phyloP scores from a whole-genome alignment of 805 yeast genomes.

The Metschnikowia aberdeeniae region DNA sequence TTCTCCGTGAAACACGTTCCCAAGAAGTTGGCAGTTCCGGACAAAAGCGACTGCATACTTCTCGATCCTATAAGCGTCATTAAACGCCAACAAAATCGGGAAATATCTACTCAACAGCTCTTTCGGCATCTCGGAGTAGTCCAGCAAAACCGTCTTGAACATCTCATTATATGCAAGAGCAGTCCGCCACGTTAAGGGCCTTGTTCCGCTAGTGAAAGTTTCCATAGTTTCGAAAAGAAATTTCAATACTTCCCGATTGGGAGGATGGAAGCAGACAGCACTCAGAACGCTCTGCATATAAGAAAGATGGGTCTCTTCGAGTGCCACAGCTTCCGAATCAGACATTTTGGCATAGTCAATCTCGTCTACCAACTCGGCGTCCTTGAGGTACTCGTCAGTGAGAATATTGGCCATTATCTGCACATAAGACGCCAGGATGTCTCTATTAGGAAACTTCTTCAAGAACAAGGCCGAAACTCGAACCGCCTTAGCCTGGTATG shows the following conservation, averaged over 20 bases:
- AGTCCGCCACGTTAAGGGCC: constrained; percentile 54
- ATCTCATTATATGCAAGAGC: constrained; percentile 45
- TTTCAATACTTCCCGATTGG: constrained; percentile 18
- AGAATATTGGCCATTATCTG: constrained; percentile 31
- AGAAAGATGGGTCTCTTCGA: constrained; percentile 45
- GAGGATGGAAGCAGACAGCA: constrained; percentile 5
- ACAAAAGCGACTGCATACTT: constrained; percentile 38
- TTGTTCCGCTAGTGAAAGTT: constrained; percentile 16
- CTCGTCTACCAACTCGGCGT: constrained; percentile 22
- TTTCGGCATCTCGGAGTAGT: constrained; percentile 1
- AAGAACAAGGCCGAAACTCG: constrained; percentile 51
- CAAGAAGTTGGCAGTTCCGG: constrained; percentile 24
- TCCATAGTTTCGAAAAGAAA: constrained; percentile 27
- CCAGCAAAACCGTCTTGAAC: constrained; percentile 18
- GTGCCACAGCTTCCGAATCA: constrained; percentile 20
- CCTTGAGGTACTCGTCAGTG: constrained; percentile 37
- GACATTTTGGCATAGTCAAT: constrained; percentile 20
- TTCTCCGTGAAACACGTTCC: neutral
- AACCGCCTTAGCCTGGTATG: constrained; percentile 56
- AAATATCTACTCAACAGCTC: constrained; percentile 5
- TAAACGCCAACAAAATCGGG: constrained; percentile 19
- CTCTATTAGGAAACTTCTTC: constrained; percentile 29
- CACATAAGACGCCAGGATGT: constrained; percentile 36
- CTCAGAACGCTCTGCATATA: constrained; percentile 26
- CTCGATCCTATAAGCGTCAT: constrained; percentile 20